A percentile compares a stretch with the other conserved stretches of the same genome.
Conservation (phyloP, 352 stramenopile genomes). For the Phytophthora vignae region DNA sequence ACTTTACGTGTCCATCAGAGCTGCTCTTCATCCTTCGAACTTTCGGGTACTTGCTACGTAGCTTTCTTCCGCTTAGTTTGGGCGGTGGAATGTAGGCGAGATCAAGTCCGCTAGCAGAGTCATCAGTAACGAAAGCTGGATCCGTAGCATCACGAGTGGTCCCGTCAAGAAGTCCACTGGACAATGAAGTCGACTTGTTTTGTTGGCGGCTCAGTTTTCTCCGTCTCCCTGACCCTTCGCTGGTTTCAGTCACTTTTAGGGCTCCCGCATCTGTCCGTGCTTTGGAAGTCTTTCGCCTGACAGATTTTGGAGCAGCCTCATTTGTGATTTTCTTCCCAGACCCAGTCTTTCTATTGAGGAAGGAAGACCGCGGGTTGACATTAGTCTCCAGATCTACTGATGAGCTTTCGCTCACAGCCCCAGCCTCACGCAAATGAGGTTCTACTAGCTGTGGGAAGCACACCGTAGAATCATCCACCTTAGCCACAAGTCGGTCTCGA, state of each 20-base stretch:
- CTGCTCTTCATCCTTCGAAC: conserved; percentile 33
- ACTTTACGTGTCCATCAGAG: conserved; percentile 32
- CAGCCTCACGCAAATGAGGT: conserved; percentile 45
- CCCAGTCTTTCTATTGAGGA: conserved; percentile 29
- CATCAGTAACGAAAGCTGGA: conserved; percentile 17
- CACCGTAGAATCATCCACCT: conserved; percentile 47
- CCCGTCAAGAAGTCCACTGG: conserved; percentile 14
- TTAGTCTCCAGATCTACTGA: conserved; percentile 18
- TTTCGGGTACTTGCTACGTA: conserved; percentile 40
- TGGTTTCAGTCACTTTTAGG: conserved; percentile 21
- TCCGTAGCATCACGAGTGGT: conserved; percentile 14
- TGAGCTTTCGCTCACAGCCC: conserved; percentile 20
- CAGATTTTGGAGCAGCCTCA: conserved; percentile 23
- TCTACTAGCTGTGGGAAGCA: conserved; percentile 50
- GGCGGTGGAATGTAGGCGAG: conserved; percentile 24
- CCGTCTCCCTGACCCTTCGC: conserved; percentile 21
- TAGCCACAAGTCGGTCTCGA: conserved; percentile 39
- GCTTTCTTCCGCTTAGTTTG: conserved; percentile 50
- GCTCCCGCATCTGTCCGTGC: conserved; percentile 22
- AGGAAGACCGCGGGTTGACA: conserved; percentile 17
- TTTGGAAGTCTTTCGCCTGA: conserved; percentile 30
- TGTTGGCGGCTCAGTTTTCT: conserved; percentile 29
- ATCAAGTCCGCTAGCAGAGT: conserved; percentile 19
- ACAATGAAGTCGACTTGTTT: conserved; percentile 25
- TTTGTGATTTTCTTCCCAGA: conserved; percentile 26